Percentiles rank a stretch among this genome's conserved stretches.
Evolutionary conservation across 2,329 filamentous ascomycete genomes (phyloP).

Genomic region (Verticillium tricorpus): DNA sequence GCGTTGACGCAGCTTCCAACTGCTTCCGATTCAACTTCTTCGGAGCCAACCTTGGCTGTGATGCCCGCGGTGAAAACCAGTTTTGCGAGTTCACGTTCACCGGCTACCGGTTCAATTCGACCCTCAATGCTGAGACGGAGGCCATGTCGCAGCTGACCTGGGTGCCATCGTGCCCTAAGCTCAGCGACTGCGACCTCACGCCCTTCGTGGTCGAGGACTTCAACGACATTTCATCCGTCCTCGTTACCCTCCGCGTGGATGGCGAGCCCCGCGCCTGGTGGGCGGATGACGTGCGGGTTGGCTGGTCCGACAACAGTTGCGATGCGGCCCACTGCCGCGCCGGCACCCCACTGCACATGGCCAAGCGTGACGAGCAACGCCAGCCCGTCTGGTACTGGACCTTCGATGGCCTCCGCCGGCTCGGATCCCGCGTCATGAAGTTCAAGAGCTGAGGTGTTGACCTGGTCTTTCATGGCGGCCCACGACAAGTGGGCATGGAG

Average conservation of each 20-base stretch:
- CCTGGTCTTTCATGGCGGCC: neutral
- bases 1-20: slow-evolving; percentile 27
- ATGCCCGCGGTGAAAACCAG: slow-evolving; percentile 26
- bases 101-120: slow-evolving; percentile 32
- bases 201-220: slow-evolving; percentile 31
- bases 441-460: neutral
- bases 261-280: slow-evolving; percentile 34
- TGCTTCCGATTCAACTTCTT: slow-evolving; percentile 37
- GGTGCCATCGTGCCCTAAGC: slow-evolving; percentile 32
- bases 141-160: slow-evolving; percentile 26
- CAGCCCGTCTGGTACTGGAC: neutral
- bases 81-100: slow-evolving; percentile 38
- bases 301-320: slow-evolving; percentile 37
- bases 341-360: neutral
- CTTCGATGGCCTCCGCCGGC: neutral
- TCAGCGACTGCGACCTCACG: slow-evolving; percentile 29
- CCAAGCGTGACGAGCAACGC: neutral
- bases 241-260: slow-evolving; percentile 32
- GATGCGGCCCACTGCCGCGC: slow-evolving; percentile 30
- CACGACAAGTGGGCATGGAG: neutral
- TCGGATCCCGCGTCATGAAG: neutral
- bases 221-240: slow-evolving; percentile 31
- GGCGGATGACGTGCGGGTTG: slow-evolving; percentile 34
- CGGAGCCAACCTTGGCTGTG: slow-evolving; percentile 33
- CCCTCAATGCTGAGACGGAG: slow-evolving; percentile 23